These are phyloP conservation scores for Herpetomonas muscarum DNA, from an alignment of 208 protist genomes.

Conservation along the genomic window DNA sequence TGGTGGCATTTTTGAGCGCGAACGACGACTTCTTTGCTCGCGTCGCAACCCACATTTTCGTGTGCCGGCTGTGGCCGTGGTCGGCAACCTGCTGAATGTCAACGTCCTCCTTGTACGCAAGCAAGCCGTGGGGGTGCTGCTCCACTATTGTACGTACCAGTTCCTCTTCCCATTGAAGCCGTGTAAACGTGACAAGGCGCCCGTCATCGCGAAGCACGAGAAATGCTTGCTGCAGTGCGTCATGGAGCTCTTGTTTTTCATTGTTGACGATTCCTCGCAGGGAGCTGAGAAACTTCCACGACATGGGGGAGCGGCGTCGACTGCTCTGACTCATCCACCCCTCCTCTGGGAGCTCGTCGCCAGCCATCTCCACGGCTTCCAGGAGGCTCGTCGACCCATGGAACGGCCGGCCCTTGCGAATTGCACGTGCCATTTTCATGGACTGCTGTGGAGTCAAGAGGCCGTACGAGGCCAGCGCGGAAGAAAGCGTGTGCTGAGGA, in stretches of 20 bases:
- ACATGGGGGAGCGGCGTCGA: slow-evolving; percentile 71
- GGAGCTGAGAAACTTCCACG: slow-evolving; percentile 77
- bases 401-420: slow-evolving; percentile 64
- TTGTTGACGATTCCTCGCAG: slow-evolving; percentile 83
- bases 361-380: slow-evolving; percentile 49
- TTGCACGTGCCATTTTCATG: slow-evolving; percentile 75
- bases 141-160: slow-evolving; percentile 50
- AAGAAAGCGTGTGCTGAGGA: slow-evolving; percentile 54
- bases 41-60: slow-evolving; percentile 79
- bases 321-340: slow-evolving; percentile 63
- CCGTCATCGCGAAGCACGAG: slow-evolving; percentile 69
- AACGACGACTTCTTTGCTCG: slow-evolving; percentile 54
- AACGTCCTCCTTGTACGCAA: slow-evolving; percentile 70
- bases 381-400: slow-evolving; percentile 34
- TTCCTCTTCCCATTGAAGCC: slow-evolving; percentile 76
- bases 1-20: slow-evolving; percentile 56
- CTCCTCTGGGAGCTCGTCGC: slow-evolving; percentile 64
- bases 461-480: slow-evolving; percentile 47
- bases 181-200: slow-evolving; percentile 70
- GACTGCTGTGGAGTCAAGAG: slow-evolving; percentile 69
- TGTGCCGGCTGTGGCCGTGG: slow-evolving; percentile 70
- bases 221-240: slow-evolving; percentile 62
- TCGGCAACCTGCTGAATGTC: slow-evolving; percentile 53
- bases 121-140: slow-evolving; percentile 70
- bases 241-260: slow-evolving; percentile 63